Base-by-base conservation (phyloP, 2,329 filamentous ascomycete genomes). In the Neonectria ditissima region DNA sequence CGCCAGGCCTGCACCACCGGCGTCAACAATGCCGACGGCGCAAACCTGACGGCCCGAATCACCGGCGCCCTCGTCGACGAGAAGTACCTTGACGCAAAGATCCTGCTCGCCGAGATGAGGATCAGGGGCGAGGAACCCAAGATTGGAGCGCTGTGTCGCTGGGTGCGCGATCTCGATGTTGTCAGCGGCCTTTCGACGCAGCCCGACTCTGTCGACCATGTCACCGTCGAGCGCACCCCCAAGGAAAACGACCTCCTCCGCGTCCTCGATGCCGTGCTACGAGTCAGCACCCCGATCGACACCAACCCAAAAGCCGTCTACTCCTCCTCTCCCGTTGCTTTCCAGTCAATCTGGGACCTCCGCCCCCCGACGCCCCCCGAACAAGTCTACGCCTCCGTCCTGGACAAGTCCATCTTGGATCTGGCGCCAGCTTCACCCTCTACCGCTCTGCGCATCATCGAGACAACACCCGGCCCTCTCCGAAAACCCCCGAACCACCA, bases 161-260 rank as follows among this genome's bases (percentile, higher is more conserved):
- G 90, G 90, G 90, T 92, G 5, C 84, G 90, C 61, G 89, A 91
- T 72, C 79, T 92, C 26, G 90, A 92, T 70, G 86, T 91, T 24
- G 86, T 91, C 53, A 90, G 87, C 67, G 89, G 89, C 2, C 78
- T 91, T 8, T 87, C 87, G 4, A 87, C 87, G 22, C 81, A 85
- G 56, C 79, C 86, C 0, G 80, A 80, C 2, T 14, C 72, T 11
- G 59, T 70, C 51, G 66, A 50, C 16, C 45, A 20, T 10, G 45
- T 50, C 47, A 18, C 47, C 5, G 26, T 76, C 3, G 69, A 79
- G 56, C 80, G 84, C 37, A 80, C 81, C 0, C 70, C 75, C 2
- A 81, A 79, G 47, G 86, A 89, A 11, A 77, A 83, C 37, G 86
- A 90, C 57, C 80, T 89, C 0, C 80, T 92, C 10, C 75, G 79